Base-by-base conservation (phyloP, 345 rosid species). In the Noccaea bulbosa region DNA sequence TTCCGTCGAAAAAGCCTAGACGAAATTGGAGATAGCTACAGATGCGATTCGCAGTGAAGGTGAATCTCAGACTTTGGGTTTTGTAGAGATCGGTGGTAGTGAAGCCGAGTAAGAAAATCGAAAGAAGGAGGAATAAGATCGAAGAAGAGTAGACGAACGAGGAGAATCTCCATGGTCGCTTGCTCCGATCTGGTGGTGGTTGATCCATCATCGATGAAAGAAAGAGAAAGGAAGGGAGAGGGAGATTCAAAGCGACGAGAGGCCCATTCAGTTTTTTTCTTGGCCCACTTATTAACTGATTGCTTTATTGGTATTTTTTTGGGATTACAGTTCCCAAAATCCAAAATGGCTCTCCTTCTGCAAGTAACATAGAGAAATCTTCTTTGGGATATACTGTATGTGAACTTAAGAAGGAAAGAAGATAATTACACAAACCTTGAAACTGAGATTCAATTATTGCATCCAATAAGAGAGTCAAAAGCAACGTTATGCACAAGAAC, bases 111-210 rank as follows among this genome's bases (percentile, higher is more conserved):
- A 81, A 16, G 11, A 74, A 68, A 62, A 87, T 71, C 32, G 94
- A 83, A 11, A 86, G 53, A 5, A 85, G 8, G 53, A 89, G 79
- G 72, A 83, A 34, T 20, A 80, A 44, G 12, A 81, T 40, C 6
- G 93, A 79, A 7, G 80, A 79, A 12, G 69, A 34, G 75, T 64
- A 82, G 66, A 85, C n/a, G 7, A 83, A 62, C 37, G 75, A 30
- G 27, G 74, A 83, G 50, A 75, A 47, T 72, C 58, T 85, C 40
- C 67, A 76, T 46, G 17, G 47, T 39, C 70, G 70, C 45, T 60
- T 62, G 3, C 39, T 79, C 22, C 32, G 76, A 67, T 70, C 69
- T 14, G 53, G 59, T 27, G 48, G 71, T 20, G 48, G 71, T 20
- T 71, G 43, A 34, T 56, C 76, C 84, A 83, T 81, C 43, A 54